Conservation (phyloP, 78 protist genomes). For the Dictyostelium citrinum region DNA sequence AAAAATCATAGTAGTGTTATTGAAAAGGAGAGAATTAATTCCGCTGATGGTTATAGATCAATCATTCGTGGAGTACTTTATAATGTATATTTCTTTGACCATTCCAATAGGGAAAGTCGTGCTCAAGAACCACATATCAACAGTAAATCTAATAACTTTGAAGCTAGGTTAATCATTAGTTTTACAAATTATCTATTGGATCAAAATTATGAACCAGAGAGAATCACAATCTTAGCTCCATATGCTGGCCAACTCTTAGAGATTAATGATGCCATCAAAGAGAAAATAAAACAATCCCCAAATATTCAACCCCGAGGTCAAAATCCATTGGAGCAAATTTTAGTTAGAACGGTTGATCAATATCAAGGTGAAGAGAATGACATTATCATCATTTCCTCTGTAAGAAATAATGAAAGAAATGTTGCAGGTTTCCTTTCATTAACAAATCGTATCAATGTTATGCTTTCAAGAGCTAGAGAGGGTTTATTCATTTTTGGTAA, state of each 20-base stretch:
- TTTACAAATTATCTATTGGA: conserved; percentile 35
- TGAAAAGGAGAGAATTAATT: neutral
- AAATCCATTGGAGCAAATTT: conserved; percentile 68
- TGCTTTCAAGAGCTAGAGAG: conserved; percentile 96
- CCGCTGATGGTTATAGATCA: conserved; percentile 1
- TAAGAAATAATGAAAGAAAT: conserved; percentile 87
- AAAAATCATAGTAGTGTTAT: conserved; percentile 12
- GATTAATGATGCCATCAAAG: conserved; percentile 78
- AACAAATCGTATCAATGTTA: conserved; percentile 89
- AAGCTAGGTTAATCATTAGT: conserved; percentile 45
- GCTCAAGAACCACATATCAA: conserved; percentile 23
- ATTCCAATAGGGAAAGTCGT: conserved; percentile 45
- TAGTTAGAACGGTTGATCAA: conserved; percentile 93
- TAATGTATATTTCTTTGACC: conserved; percentile 72
- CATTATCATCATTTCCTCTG: conserved; percentile 94
- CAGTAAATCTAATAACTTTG: conserved; percentile 66
- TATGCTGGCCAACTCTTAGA: conserved; percentile 88
- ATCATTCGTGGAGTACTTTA: conserved; percentile 25
- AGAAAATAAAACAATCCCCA: conserved; percentile 5
- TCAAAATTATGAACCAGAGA: conserved; percentile 65
- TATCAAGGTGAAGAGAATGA: conserved; percentile 98
- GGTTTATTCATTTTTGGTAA: conserved; percentile 95
- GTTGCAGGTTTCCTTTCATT: conserved; percentile 93
- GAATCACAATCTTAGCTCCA: conserved; percentile 83
- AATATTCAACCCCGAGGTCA: conserved; percentile 71